phyloP scores from a whole-genome alignment of 768 basidiomycete species.

The Russula compacta region DNA sequence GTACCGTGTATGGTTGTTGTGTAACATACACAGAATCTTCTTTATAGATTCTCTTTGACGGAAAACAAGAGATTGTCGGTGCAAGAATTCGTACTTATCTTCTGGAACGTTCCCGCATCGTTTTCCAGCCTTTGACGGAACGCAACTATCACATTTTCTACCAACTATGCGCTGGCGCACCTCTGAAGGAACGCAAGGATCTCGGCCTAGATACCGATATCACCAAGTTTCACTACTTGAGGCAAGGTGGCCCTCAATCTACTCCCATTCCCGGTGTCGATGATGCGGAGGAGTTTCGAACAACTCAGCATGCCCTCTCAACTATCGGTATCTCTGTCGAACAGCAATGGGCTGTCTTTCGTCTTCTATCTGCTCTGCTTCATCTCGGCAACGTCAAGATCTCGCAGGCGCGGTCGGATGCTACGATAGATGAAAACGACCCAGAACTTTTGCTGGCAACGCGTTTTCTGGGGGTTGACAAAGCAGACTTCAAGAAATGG shows the following conservation, averaged over 20 bases:
- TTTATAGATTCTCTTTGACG: conserved; percentile 91
- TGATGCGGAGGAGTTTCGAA: conserved; percentile 90
- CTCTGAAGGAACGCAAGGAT: conserved; percentile 90
- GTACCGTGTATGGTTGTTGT: conserved; percentile 20
- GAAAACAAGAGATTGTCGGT: conserved; percentile 92
- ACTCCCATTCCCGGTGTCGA: conserved; percentile 88
- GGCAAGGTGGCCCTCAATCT: conserved; percentile 84
- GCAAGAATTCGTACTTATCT: conserved; percentile 98
- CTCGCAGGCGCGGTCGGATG: conserved; percentile 70
- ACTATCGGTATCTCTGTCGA: conserved; percentile 97
- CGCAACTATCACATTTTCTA: conserved; percentile 99
- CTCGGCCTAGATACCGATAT: conserved; percentile 82
- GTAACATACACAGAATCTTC: neutral
- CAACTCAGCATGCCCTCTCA: conserved; percentile 89
- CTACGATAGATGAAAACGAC: conserved; percentile 77
- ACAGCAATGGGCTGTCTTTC: conserved; percentile 97
- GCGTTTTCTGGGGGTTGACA: conserved; percentile 80
- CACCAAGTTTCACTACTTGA: conserved; percentile 84
- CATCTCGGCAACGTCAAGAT: conserved; percentile 99
- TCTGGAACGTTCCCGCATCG: conserved; percentile 92
- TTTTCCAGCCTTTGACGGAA: conserved; percentile 94
- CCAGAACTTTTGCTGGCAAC: conserved; percentile 72
- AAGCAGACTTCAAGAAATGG: conserved; percentile 97
- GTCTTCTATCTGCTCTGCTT: conserved; percentile 82
- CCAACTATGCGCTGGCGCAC: conserved; percentile 95